Conservation (phyloP, 2,329 filamentous ascomycete genomes). For the Trichoderma afroharzianum region DNA sequence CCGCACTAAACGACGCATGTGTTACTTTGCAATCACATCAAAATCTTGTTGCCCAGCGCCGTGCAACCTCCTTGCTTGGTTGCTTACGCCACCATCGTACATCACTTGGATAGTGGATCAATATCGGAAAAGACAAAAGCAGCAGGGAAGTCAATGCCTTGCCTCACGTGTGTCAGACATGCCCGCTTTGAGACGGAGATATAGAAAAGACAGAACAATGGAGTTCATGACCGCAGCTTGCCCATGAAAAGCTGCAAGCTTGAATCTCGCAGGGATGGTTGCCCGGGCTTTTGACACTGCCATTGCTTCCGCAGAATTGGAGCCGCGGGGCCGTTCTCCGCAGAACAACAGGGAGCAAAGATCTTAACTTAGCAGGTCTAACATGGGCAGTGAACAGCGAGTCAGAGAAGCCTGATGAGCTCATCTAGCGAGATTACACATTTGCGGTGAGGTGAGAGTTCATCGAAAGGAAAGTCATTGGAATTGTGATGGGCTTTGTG, state of each 20-base stretch:
- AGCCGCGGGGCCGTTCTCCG: conserved; percentile 12
- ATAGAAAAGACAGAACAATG: not conserved
- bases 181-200: not conserved
- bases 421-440: conserved; percentile 6
- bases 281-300: not conserved
- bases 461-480: not conserved
- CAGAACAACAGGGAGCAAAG: conserved; percentile 1
- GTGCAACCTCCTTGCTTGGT: conserved; percentile 1
- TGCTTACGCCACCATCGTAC: not conserved
- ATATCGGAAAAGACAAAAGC: not conserved
- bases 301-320: not conserved
- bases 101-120: not conserved
- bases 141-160: not conserved
- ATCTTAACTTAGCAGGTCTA: not conserved
- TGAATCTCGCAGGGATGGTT: not conserved
- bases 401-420: not conserved
- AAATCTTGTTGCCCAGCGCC: not conserved
- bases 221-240: not conserved
- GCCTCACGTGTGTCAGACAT: conserved; percentile 1
- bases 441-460: conserved; percentile 9
- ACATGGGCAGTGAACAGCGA: not conserved
- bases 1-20: not conserved
- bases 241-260: not conserved
- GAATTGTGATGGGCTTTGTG: conserved; percentile 5
- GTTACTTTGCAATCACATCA: not conserved